Base-by-base conservation (phyloP, 2,329 filamentous ascomycete genomes). In the Diaporthe citri region DNA sequence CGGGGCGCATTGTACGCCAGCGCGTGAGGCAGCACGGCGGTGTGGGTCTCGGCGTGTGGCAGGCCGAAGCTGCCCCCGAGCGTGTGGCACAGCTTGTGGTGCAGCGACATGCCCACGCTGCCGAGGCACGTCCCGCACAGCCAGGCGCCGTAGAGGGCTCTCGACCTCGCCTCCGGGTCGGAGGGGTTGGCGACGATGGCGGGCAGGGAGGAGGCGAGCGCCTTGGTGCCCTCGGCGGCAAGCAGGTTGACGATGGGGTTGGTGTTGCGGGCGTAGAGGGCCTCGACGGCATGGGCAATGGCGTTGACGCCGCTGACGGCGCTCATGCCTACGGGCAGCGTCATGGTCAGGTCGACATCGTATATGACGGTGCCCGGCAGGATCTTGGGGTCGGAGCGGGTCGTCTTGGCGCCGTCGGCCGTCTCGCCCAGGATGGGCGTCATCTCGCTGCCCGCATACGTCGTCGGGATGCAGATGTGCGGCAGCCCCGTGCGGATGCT, bases 71-170 rank as follows among this genome's bases (percentile, higher is more conserved):
- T 89, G 10, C 91, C 92, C 34, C 91, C 91, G 1, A 93, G 84
- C 0, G 89, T 90, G 79, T 93, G 91, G 82, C 91, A 93, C 2
- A 93, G 86, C 80, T 93, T 93, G 82, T 93, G 91, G 79, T 93
- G 92, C 20, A 93, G 86, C 3, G 90, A 87, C 90, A 93, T 93
- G 71, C 87, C 87, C 3, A 90, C 89, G 74, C 84, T 88, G 8
- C 90, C 91, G 1, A 93, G 85, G 78, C 89, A 91, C 34, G 85
- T 87, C 43, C 90, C 90, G 78, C 90, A 93, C 1, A 93, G 87
- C 90, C 90, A 93, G 51, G 91, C 91, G 31, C 91, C 91, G 78
- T 92, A 92, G 1, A 90, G 86, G 20, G 90, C 90, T 3, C 81
- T 81, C 4, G 85, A 86, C 3, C 90, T 87, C 3, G 90, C 89